Evolutionary conservation across 2,329 filamentous ascomycete genomes (phyloP).

Genomic region (Calycina marina): DNA sequence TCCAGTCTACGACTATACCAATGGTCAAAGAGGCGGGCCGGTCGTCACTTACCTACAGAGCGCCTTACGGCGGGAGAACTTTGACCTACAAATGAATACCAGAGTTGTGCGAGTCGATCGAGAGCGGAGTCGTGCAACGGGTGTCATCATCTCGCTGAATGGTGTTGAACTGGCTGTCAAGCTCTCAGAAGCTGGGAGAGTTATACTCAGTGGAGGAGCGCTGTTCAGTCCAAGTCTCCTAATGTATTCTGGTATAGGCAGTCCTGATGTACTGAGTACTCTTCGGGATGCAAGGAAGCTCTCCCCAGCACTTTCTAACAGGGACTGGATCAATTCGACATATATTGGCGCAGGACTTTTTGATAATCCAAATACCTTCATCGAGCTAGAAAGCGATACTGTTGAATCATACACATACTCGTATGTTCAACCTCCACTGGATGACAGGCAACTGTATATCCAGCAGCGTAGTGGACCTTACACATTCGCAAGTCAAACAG

Average conservation of each 20-base stretch:
- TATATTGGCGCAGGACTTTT: constrained; percentile 35
- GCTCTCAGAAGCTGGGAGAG: constrained; percentile 11
- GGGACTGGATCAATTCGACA: constrained; percentile 33
- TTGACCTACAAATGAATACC: constrained; percentile 29
- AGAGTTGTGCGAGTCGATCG: constrained; percentile 31
- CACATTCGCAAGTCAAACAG: constrained; percentile 36
- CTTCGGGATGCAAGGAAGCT: constrained; percentile 25
- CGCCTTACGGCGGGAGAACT: constrained; percentile 28
- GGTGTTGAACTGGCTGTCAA: constrained; percentile 13
- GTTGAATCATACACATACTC: constrained; percentile 33
- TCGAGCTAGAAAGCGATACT: constrained; percentile 29
- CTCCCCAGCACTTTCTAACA: constrained; percentile 16
- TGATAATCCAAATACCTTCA: constrained; percentile 41
- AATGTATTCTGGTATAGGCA: constrained; percentile 35
- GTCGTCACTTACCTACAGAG: constrained; percentile 34
- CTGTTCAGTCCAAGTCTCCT: constrained; percentile 37
- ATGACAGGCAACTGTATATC: constrained; percentile 33
- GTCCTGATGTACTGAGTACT: constrained; percentile 15
- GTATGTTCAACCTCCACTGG: constrained; percentile 28
- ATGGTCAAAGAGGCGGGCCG: constrained; percentile 35
- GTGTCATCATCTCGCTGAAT: constrained; percentile 25
- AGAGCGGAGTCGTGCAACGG: constrained; percentile 25
- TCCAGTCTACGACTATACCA: constrained; percentile 32
- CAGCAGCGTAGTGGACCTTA: constrained; percentile 34
- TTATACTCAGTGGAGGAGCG: constrained; percentile 34